These are phyloP conservation scores for Leptodermis oblonga DNA, from an alignment of 257 asterid species.

Conservation along the genomic window DNA sequence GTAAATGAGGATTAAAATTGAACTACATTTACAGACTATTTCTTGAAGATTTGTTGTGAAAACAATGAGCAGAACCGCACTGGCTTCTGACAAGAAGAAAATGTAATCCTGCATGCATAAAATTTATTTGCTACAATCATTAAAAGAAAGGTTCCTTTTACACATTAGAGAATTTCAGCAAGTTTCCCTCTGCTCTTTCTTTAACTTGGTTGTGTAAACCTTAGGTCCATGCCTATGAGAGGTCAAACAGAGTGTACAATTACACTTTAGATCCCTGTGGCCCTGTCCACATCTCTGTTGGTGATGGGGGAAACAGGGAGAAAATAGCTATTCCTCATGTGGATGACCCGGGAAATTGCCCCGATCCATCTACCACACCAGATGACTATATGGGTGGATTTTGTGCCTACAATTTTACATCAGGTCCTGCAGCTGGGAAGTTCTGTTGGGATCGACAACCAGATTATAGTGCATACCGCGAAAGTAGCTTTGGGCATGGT, in stretches of 20 bases:
- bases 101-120: not conserved
- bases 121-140: not conserved
- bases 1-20: not conserved
- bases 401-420: slow-evolving; percentile 72
- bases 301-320: slow-evolving; percentile 94
- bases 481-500: slow-evolving; percentile 93
- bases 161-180: not conserved
- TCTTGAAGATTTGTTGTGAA: not conserved
- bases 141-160: not conserved
- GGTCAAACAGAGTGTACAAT: slow-evolving; percentile 89
- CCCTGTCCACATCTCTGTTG: slow-evolving; percentile 64
- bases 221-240: slow-evolving; percentile 67
- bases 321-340: slow-evolving; percentile 71
- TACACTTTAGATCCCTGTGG: slow-evolving; percentile 86
- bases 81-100: not conserved
- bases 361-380: slow-evolving; percentile 66
- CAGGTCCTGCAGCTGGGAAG: slow-evolving; percentile 86
- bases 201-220: not conserved
- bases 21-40: not conserved
- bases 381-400: slow-evolving; percentile 79
- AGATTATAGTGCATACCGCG: slow-evolving; percentile 83
- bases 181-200: not conserved
- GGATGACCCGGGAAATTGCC: slow-evolving; percentile 74
- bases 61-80: not conserved
- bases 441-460: slow-evolving; percentile 96